Conservation (phyloP, 2,329 filamentous ascomycete species). For the Pestalotiopsis sp. region DNA sequence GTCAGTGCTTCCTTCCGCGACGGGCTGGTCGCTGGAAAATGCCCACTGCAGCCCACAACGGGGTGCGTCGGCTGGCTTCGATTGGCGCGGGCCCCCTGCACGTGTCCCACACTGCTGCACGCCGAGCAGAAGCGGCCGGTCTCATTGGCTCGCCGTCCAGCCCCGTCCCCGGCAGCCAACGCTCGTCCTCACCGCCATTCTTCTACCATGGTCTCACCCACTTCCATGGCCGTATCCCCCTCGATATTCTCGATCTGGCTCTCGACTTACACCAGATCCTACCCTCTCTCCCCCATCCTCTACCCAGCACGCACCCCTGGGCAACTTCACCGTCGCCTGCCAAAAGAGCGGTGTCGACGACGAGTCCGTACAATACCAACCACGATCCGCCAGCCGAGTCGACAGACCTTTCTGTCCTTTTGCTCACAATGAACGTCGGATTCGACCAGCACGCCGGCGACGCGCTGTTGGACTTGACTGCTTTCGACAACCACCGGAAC, state of each 20-base stretch:
- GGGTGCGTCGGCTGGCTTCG: neutral
- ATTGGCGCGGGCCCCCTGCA: constrained; percentile 7
- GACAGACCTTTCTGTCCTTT: constrained; percentile 35
- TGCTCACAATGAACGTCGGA: constrained; percentile 59
- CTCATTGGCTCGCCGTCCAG: constrained; percentile 14
- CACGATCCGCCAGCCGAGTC: constrained; percentile 39
- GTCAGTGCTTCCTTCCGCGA: constrained; percentile 9
- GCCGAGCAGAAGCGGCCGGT: neutral
- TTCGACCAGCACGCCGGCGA: constrained; percentile 62
- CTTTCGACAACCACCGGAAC: constrained; percentile 58
- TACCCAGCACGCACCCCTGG: constrained; percentile 16
- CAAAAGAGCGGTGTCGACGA: constrained; percentile 50
- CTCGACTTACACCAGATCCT: constrained; percentile 19
- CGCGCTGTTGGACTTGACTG: constrained; percentile 62
- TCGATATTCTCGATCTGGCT: constrained; percentile 20
- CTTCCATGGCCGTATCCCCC: constrained; percentile 17
- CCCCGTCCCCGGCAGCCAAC: constrained; percentile 18
- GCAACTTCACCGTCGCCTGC: constrained; percentile 15
- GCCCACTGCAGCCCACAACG: neutral
- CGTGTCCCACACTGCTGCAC: constrained; percentile 13
- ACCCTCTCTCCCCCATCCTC: constrained; percentile 14
- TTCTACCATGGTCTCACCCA: constrained; percentile 18
- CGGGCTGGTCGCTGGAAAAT: neutral
- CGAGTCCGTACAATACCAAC: constrained; percentile 51
- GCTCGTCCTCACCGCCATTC: constrained; percentile 20